Evolutionary conservation across 2,329 filamentous ascomycete genomes (phyloP).

Genomic region (Aspergillus clavatus): DNA sequence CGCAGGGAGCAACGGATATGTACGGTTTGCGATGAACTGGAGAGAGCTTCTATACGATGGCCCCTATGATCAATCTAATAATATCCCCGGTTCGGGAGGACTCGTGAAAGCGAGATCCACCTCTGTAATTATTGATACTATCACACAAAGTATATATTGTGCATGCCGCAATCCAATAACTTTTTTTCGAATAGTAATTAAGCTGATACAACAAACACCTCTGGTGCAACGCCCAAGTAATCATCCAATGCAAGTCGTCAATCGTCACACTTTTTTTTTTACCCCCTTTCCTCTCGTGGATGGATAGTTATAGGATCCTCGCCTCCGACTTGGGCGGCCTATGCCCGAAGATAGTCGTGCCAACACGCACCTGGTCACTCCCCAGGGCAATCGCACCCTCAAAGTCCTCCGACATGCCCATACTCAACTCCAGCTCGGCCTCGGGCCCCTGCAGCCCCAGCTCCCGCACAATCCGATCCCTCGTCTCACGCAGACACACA

Average conservation of each 20-base stretch:
- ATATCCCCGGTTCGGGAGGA: background rate
- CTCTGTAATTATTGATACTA: background rate
- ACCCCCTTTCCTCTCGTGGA: too few relatives aligned
- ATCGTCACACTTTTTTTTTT: conserved; percentile 11
- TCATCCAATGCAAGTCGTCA: conserved; percentile 13
- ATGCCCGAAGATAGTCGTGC: conserved; percentile 88
- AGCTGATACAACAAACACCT: background rate
- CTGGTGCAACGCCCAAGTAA: background rate
- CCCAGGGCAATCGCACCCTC: conserved; percentile 80
- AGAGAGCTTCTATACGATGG: background rate
- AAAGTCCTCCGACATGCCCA: conserved; percentile 98
- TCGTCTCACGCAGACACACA: conserved; percentile 59
- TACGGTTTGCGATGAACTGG: conserved; percentile 4
- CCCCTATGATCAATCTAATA: background rate
- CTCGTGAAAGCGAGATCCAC: background rate
- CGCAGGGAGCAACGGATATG: conserved; percentile 43
- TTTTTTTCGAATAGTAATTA: background rate
- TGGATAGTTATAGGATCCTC: conserved; percentile 55
- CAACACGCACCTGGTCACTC: conserved; percentile 84
- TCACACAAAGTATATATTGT: background rate
- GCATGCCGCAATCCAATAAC: background rate
- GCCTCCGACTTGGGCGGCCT: conserved; percentile 76
- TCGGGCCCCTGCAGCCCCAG: conserved; percentile 47
- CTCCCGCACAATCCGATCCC: conserved; percentile 64
- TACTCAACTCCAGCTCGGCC: conserved; percentile 76